These are phyloP conservation scores for Stereocaulon alpinum DNA, from an alignment of 495 filamentous ascomycete genomes.

Conservation along the genomic window DNA sequence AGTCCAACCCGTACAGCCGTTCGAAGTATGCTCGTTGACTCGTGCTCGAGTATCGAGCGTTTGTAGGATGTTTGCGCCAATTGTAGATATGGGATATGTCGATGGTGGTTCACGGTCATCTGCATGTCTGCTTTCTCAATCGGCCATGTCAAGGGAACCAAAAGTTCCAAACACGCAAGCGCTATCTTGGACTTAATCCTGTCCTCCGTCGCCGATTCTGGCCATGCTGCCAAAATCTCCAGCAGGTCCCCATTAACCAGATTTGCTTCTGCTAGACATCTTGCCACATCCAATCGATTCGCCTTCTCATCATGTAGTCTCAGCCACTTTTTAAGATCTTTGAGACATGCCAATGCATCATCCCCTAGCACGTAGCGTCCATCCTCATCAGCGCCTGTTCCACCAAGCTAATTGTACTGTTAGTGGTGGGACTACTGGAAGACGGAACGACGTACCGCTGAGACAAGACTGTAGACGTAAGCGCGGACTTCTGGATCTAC, in stretches of 20 bases:
- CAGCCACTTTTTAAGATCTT: constrained; percentile 89
- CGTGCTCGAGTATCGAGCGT: constrained; percentile 70
- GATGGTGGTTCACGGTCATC: constrained; percentile 87
- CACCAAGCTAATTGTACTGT: constrained; percentile 59
- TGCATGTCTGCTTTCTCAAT: constrained; percentile 64
- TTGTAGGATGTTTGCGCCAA: constrained; percentile 86
- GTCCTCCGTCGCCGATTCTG: constrained; percentile 52
- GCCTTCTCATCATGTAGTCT: constrained; percentile 89
- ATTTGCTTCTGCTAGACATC: constrained; percentile 87
- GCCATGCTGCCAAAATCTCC: constrained; percentile 77
- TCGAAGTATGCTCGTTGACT: constrained; percentile 62
- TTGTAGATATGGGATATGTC: constrained; percentile 79
- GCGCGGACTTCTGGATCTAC: constrained; percentile 77
- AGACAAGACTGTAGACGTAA: constrained; percentile 82
- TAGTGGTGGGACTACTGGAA: constrained; percentile 14
- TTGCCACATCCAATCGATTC: constrained; percentile 88
- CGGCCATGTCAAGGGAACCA: constrained; percentile 94
- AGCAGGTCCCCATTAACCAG: constrained; percentile 83
- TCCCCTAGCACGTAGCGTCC: constrained; percentile 84
- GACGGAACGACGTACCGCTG: constrained; percentile 55
- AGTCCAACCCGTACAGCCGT: constrained; percentile 70
- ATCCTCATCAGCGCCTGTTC: constrained; percentile 68
- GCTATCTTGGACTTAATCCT: constrained; percentile 69
- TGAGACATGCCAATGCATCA: constrained; percentile 81
- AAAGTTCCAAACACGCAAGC: constrained; percentile 78